Base-by-base conservation (phyloP, 2,329 filamentous ascomycete species). In the Colletotrichum sansevieriae region DNA sequence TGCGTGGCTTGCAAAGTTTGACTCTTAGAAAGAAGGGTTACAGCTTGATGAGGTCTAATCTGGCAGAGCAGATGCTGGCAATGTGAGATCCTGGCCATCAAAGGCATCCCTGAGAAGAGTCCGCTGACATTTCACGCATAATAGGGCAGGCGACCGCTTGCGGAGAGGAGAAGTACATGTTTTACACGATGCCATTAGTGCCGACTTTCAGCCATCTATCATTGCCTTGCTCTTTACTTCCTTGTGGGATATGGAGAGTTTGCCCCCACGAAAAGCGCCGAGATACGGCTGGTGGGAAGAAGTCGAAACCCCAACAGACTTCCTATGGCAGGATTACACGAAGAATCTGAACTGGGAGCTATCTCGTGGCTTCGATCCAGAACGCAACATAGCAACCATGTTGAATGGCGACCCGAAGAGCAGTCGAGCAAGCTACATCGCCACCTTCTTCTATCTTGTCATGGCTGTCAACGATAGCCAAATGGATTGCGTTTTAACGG, bases 371-470 rank as follows among this genome's bases (percentile, higher is more conserved):
- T 79, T 78, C 59, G 77, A 73, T 41, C 72, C 76, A 25, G 72
- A 73, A 41, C 76, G 76, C 55, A 78, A 78, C 70, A 74, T 76
- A 63, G 76, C 77, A 22, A 74, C 73, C 22, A 79, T 79, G 56
- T 68, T 79, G 33, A 79, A 79, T 46, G 74, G 75, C 22, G 78
- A 79, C 66, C 75, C 76, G 18, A 78, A 75, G 58, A 79, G 78
- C 62, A 84, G 81, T 70, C 78, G 82, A 54, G 81, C 80, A 43
- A 81, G 80, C 62, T 83, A 83, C 73, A 82, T 83, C 62, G 80
- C 82, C 46, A 83, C 81, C 39, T 83, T 83, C 73, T 82, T 84
- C 73, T 84, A 83, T 72, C 78, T 84, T 47, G 80, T 81, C 75
- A 79, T 82, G 54, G 82, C 83, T 68, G 73, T 84, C 65, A 81